A percentile compares a stretch with the other conserved stretches of the same genome.
phyloP scores from a whole-genome alignment of 1,284 basidiomycete genomes.

The Phaffia rhodozyma region DNA sequence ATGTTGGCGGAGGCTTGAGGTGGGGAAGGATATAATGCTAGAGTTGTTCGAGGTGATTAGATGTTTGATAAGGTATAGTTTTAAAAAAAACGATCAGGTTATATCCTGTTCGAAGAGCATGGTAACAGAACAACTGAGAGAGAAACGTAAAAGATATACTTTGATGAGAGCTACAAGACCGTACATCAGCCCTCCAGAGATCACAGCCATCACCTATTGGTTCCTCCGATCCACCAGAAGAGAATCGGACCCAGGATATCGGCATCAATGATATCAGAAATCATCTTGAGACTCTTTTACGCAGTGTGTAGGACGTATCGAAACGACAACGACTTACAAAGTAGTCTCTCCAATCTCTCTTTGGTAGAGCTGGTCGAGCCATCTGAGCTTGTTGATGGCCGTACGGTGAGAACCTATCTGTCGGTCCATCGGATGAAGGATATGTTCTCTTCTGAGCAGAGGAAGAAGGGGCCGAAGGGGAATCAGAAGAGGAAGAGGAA shows the following conservation, averaged over 20 bases:
- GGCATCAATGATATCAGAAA: constrained; percentile 26
- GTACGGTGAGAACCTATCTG: neutral
- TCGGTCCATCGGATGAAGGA: neutral
- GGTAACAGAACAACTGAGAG: neutral
- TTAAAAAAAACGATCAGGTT: neutral
- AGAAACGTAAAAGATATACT: constrained; percentile 44
- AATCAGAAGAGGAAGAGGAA: constrained; percentile 16
- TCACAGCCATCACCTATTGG: constrained; percentile 74
- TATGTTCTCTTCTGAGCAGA: constrained; percentile 8
- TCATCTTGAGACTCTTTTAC: neutral
- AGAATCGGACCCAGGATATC: constrained; percentile 14
- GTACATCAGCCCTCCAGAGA: constrained; percentile 81
- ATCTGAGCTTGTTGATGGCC: neutral
- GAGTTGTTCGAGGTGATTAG: neutral
- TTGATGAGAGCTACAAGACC: constrained; percentile 74
- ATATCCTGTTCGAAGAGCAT: neutral
- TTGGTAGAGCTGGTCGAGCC: constrained; percentile 37
- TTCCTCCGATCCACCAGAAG: no score
- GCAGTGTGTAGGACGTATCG: neutral
- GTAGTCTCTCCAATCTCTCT: constrained; percentile 82
- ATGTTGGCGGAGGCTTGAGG: constrained; percentile 73
- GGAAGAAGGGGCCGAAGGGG: constrained; percentile 9
- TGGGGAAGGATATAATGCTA: constrained; percentile 90
- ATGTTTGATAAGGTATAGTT: no score
- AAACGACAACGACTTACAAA: constrained; percentile 50